phyloP scores from a whole-genome alignment of 2,329 filamentous ascomycete species.

The Parastagonospora avenae region DNA sequence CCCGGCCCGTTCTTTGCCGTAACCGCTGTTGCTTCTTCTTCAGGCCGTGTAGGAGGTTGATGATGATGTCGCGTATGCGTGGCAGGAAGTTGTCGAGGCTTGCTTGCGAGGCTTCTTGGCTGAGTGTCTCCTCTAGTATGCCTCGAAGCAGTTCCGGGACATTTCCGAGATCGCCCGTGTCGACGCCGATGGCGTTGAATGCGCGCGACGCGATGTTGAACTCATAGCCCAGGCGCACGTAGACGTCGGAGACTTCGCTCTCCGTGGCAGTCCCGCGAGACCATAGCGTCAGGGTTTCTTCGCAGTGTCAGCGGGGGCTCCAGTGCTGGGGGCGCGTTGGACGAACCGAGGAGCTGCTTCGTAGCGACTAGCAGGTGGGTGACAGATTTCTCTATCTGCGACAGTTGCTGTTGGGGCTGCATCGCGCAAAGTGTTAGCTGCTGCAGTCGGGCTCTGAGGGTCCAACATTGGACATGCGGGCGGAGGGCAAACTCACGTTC shows the following conservation, averaged over 20 bases:
- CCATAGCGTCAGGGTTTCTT: slow-evolving; percentile 95
- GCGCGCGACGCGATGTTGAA: slow-evolving; percentile 99
- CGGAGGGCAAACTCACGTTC: slow-evolving; percentile 38
- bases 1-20: slow-evolving; percentile 60
- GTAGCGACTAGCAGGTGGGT: slow-evolving; percentile 91
- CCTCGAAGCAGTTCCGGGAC: slow-evolving; percentile 88
- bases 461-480: slow-evolving; percentile 1
- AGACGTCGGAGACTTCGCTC: slow-evolving; percentile 95
- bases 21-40: slow-evolving; percentile 97
- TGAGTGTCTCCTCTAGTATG: slow-evolving; percentile 93
- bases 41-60: slow-evolving; percentile 91
- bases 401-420: slow-evolving; percentile 76
- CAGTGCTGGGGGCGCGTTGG: slow-evolving; percentile 5
- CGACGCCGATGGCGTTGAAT: slow-evolving; percentile 95
- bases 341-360: slow-evolving; percentile 77
- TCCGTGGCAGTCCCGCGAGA: slow-evolving; percentile 91
- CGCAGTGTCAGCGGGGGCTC: slow-evolving; percentile 16
- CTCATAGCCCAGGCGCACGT: slow-evolving; percentile 95
- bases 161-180: slow-evolving; percentile 90
- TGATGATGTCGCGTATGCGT: slow-evolving; percentile 96
- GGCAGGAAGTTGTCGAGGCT: slow-evolving; percentile 94
- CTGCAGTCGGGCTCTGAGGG: neutral
- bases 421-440: slow-evolving; percentile 24
- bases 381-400: slow-evolving; percentile 98
- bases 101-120: slow-evolving; percentile 91